Evolutionary conservation across 164 flowering plant genomes (phyloP).

Genomic region (Magnolia officinalis): DNA sequence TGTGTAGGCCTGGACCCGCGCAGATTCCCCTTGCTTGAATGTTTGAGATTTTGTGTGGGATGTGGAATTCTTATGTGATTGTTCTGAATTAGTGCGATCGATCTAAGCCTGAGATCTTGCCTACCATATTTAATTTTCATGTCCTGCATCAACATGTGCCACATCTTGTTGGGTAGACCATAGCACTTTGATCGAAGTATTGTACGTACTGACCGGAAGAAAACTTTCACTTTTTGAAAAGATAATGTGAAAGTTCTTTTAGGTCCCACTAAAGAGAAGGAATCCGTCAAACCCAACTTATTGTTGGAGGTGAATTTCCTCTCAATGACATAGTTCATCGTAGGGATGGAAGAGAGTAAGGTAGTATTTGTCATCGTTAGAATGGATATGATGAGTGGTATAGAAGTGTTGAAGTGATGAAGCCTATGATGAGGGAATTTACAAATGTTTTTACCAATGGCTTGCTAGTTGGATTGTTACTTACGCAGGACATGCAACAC

Average conservation of each 20-base stretch:
- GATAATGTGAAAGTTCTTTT: background rate
- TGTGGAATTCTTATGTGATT: too few species aligned
- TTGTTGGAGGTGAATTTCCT: background rate
- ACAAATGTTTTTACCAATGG: background rate
- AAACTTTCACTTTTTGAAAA: background rate
- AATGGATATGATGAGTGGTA: background rate
- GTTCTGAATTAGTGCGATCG: too few species aligned
- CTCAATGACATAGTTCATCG: background rate
- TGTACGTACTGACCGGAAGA: background rate
- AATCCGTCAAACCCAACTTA: background rate
- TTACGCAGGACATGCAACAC: background rate
- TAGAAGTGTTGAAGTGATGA: background rate
- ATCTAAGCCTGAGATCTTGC: too few species aligned
- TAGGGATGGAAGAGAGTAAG: background rate
- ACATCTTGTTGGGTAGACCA: constrained; percentile 1
- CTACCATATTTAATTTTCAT: too few species aligned
- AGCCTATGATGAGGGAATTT: background rate
- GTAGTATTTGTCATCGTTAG: background rate
- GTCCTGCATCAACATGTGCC: background rate
- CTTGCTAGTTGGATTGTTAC: constrained; percentile 1
- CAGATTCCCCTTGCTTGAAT: too few species aligned
- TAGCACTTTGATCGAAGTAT: background rate
- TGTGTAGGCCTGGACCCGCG: too few species aligned
- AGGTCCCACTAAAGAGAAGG: background rate
- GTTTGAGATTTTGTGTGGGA: too few species aligned